phyloP scores from a whole-genome alignment of 2,329 filamentous ascomycete genomes.

The Metarhizium anisopliae region DNA sequence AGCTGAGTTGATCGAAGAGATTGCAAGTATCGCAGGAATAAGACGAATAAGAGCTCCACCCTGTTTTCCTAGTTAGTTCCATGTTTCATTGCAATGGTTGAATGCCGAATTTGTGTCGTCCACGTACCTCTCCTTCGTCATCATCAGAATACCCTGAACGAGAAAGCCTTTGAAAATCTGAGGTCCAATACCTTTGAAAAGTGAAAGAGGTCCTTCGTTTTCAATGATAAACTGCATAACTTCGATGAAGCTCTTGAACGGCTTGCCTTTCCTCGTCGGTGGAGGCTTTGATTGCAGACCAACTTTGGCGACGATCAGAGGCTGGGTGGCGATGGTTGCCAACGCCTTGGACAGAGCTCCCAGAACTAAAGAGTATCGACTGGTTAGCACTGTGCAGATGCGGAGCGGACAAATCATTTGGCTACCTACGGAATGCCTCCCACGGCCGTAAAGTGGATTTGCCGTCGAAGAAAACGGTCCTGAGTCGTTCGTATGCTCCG shows the following conservation, averaged over 20 bases:
- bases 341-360: constrained; percentile 88
- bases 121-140: constrained; percentile 87
- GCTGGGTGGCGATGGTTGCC: constrained; percentile 87
- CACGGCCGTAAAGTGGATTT: constrained; percentile 67
- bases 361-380: constrained; percentile 50
- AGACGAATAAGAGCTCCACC: constrained; percentile 79
- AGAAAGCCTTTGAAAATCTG: constrained; percentile 89
- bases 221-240: constrained; percentile 92
- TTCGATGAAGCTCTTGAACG: constrained; percentile 86
- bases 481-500: constrained; percentile 86
- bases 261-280: constrained; percentile 72
- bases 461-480: constrained; percentile 67
- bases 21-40: constrained; percentile 75
- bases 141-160: constrained; percentile 96
- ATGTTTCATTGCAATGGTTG: not conserved
- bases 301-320: constrained; percentile 95
- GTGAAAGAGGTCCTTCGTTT: constrained; percentile 70
- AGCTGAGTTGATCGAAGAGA: constrained; percentile 62
- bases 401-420: not conserved
- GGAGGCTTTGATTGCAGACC: constrained; percentile 91
- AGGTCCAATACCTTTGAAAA: constrained; percentile 95
- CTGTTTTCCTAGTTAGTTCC: constrained; percentile 30
- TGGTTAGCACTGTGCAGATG: not conserved
- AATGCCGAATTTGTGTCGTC: not conserved
- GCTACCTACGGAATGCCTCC: constrained; percentile 79